Conservation (phyloP, 2,329 filamentous ascomycete genomes). For the Aspergillus pseudoviridinutans region DNA sequence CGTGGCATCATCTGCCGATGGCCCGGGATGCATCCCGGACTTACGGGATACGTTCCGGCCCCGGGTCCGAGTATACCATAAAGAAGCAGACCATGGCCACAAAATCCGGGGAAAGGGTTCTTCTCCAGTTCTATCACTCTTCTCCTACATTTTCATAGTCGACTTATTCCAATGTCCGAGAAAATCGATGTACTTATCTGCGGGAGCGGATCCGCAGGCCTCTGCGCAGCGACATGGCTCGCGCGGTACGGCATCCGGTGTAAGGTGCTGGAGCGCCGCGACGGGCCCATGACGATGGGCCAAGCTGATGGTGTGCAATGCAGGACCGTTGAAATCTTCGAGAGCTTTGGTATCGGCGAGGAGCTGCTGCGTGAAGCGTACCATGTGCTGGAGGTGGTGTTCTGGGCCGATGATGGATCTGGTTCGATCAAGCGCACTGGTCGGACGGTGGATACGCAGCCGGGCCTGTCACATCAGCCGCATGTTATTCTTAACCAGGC, state of each 20-base stretch:
- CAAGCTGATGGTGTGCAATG: constrained; percentile 63
- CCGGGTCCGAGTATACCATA: background rate
- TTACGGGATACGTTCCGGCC: constrained; percentile 10
- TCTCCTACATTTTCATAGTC: background rate
- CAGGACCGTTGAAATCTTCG: constrained; percentile 60
- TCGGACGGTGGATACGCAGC: constrained; percentile 52
- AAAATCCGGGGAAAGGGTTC: background rate
- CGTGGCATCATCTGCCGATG: background rate
- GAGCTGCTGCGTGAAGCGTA: constrained; percentile 54
- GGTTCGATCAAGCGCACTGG: constrained; percentile 46
- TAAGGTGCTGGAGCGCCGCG: constrained; percentile 55
- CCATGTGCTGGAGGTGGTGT: constrained; percentile 55
- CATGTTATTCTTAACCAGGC: constrained; percentile 58
- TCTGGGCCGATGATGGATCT: constrained; percentile 47
- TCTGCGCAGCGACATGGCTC: constrained; percentile 60
- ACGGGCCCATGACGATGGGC: constrained; percentile 53
- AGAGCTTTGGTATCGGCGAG: constrained; percentile 55
- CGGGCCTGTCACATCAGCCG: constrained; percentile 51
- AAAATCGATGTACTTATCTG: constrained; percentile 55
- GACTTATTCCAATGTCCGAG: constrained; percentile 8
- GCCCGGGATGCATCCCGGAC: background rate
- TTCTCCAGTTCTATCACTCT: background rate
- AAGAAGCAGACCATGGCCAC: background rate
- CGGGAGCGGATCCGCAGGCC: constrained; percentile 59
- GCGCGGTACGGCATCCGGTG: constrained; percentile 54